Conservation (phyloP, 768 basidiomycete genomes). For the Leccinum subgranulosum region DNA sequence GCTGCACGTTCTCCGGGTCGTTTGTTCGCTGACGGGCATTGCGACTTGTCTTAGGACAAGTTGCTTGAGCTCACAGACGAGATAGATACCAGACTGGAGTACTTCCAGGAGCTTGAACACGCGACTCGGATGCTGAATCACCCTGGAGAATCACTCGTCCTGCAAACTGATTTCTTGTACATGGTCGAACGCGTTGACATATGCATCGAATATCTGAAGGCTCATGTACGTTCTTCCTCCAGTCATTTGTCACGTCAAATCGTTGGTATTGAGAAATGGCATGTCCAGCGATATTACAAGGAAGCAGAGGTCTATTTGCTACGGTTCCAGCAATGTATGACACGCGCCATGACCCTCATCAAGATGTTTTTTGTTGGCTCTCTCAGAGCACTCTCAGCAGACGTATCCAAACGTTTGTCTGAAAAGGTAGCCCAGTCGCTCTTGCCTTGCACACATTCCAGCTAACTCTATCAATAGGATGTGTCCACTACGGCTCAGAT, state of each 20-base stretch:
- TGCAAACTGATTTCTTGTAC: slow-evolving; percentile 87
- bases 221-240: slow-evolving; percentile 58
- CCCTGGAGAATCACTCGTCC: slow-evolving; percentile 88
- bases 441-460: not conserved
- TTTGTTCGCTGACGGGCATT: not conserved
- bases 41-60: slow-evolving; percentile 51
- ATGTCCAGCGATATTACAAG: slow-evolving; percentile 73
- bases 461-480: slow-evolving; percentile 42
- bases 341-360: slow-evolving; percentile 95
- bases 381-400: slow-evolving; percentile 71
- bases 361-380: slow-evolving; percentile 95
- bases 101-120: slow-evolving; percentile 92
- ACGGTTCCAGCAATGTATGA: slow-evolving; percentile 97
- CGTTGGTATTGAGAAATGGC: not conserved
- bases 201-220: slow-evolving; percentile 86
- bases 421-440: slow-evolving; percentile 56
- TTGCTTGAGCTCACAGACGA: slow-evolving; percentile 79
- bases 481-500: slow-evolving; percentile 76
- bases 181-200: slow-evolving; percentile 96
- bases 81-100: slow-evolving; percentile 77
- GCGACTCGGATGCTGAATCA: slow-evolving; percentile 93
- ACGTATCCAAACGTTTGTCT: slow-evolving; percentile 68
- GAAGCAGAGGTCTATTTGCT: slow-evolving; percentile 95
- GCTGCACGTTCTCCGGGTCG: not conserved
- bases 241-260: not conserved